A percentile compares a stretch with the other conserved stretches of the same genome.
phyloP scores from a whole-genome alignment of 371 early-diverging fungal species.

The Umbelopsis sp. region DNA sequence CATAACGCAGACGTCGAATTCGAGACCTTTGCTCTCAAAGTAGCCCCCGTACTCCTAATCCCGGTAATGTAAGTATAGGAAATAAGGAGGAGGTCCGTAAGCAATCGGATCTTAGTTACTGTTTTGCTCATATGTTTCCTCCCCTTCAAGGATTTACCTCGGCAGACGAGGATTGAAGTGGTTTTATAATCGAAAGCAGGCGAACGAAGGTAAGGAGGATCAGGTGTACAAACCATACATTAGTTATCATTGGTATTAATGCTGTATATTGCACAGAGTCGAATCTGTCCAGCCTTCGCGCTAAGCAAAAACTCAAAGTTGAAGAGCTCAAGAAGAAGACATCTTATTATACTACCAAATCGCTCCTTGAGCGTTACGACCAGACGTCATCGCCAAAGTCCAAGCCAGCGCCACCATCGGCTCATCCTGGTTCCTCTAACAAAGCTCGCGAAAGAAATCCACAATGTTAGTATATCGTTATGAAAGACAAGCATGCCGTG shows the following conservation, averaged over 20 bases:
- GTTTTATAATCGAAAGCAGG: conserved; percentile 64
- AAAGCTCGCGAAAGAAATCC: neutral
- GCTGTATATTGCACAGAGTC: conserved; percentile 26
- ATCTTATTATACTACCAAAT: conserved; percentile 86
- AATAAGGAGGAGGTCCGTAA: neutral
- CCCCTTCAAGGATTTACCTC: conserved; percentile 47
- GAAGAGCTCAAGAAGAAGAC: conserved; percentile 91
- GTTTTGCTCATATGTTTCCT: neutral
- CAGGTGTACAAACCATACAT: neutral
- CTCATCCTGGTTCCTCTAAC: neutral
- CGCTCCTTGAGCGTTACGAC: conserved; percentile 90
- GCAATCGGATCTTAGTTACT: neutral
- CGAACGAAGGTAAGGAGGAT: conserved; percentile 49
- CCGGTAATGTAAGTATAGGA: conserved; percentile 55
- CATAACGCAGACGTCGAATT: conserved; percentile 18
- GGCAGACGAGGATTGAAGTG: conserved; percentile 51
- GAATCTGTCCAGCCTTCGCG: conserved; percentile 51
- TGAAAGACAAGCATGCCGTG: neutral
- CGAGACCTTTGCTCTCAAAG: conserved; percentile 32
- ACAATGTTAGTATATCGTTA: neutral
- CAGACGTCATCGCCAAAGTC: conserved; percentile 12
- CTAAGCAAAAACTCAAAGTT: conserved; percentile 70
- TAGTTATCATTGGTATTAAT: neutral
- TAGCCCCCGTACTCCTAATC: conserved; percentile 53
- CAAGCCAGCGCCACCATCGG: neutral